Evolutionary conservation across 305 asterid genomes (phyloP), one percentile per base, ranked within the genome.

Genomic region (Fraxinus platypoda): DNA sequence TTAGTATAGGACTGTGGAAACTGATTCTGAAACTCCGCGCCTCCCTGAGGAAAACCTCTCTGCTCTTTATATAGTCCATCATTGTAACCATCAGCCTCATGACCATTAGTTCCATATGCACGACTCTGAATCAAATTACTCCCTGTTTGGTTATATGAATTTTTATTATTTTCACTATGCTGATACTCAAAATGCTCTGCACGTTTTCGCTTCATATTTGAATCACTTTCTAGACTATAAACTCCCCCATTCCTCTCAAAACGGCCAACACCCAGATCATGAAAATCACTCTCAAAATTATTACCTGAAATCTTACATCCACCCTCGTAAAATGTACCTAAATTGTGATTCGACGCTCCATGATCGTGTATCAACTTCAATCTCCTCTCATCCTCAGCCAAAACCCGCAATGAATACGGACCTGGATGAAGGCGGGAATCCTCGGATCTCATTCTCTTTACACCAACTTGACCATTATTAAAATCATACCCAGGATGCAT

Each of bases 321-420:
- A 37, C 84, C 84, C 46, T 84, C 83, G 57, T 35, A 62, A 12
- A 31, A 80, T 78, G 80, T 81, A 78, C 76, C 87, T 11, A 84
- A 75, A 57, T 87, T 88, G 34, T 73, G 81, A 81, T 72, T 79
- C 23, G 75, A 19, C 6, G 87, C 92, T 62, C 99, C 99, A 49
- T 94, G 98, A 82, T 96, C 97, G 8, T 91, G 93, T 81, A 94
- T 94, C 87, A 96, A 84, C 83, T 87, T 88, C 87, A 96, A 87
- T 84, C 98, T 88, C 86, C 98, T 91, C 86, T 91, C 92, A 33
- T 92, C 92, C 15, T 94, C 97, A 15, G 85, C 77, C 12, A 64
- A 52, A 83, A 75, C 46, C 74, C 72, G 38, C 30, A 54, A 35
- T 15, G 82, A 62, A 78, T 71, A 57, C 0, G 66, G 33, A 3